Conservation (phyloP, 176 grass and related monocot species). For the Oryza nivara region DNA sequence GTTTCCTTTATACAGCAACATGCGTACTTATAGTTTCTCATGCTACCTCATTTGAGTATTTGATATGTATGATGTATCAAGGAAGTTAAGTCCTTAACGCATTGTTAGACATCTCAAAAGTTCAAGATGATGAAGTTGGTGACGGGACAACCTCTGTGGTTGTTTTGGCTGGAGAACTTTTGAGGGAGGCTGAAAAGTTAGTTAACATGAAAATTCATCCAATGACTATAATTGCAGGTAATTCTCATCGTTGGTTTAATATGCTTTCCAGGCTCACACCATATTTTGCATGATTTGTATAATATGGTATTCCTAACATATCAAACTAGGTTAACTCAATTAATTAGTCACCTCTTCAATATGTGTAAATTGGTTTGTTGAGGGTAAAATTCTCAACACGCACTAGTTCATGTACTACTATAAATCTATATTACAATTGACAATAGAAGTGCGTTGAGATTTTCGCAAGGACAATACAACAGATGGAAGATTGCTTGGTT, state of each 20-base stretch:
- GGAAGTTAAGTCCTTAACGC: slow-evolving; percentile 45
- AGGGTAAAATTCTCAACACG: slow-evolving; percentile 2
- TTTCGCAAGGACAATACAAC: background rate
- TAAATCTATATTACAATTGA: background rate
- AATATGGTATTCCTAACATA: background rate
- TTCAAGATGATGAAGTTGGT: slow-evolving; percentile 98
- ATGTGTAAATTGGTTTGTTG: background rate
- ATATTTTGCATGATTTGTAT: background rate
- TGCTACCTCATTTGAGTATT: background rate
- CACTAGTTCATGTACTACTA: background rate
- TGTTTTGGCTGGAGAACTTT: slow-evolving; percentile 92
- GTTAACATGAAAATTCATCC: slow-evolving; percentile 91
- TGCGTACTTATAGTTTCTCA: background rate
- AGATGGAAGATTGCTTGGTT: background rate
- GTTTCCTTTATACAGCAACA: slow-evolving; percentile 12
- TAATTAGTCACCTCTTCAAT: background rate
- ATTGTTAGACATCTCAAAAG: slow-evolving; percentile 93
- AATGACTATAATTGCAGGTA: slow-evolving; percentile 99
- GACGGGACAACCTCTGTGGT: slow-evolving; percentile 96
- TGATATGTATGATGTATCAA: background rate
- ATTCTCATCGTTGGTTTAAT: background rate
- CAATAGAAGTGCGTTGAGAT: background rate
- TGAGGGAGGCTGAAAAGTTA: slow-evolving; percentile 90
- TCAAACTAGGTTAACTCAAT: background rate
- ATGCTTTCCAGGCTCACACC: background rate